Evolutionary conservation across 2,329 filamentous ascomycete species (phyloP).

Genomic region (Epichloe gansuensis): DNA sequence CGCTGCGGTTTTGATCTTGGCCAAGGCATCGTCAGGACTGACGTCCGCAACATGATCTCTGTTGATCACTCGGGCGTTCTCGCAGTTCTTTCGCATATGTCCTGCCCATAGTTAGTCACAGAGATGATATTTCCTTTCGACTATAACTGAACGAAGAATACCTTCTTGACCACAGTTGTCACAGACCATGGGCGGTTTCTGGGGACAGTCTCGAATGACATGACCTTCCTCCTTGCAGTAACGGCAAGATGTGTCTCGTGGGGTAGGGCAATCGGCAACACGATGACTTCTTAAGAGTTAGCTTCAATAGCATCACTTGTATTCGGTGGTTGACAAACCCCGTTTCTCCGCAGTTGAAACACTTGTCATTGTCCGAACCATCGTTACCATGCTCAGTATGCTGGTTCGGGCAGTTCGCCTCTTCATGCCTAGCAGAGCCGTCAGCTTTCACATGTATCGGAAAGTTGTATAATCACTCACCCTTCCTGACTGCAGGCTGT

Average conservation of each 20-base stretch:
- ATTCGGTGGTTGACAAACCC: constrained; percentile 15
- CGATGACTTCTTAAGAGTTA: constrained; percentile 14
- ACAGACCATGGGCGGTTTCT: constrained; percentile 42
- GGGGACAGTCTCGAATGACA: constrained; percentile 48
- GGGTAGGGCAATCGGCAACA: constrained; percentile 23
- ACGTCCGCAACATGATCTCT: constrained; percentile 36
- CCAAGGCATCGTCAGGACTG: constrained; percentile 44
- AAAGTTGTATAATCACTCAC: background rate
- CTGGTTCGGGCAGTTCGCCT: constrained; percentile 5
- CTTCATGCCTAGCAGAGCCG: constrained; percentile 3
- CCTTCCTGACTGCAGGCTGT: constrained; percentile 6
- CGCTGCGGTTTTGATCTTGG: constrained; percentile 38
- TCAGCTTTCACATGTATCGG: background rate
- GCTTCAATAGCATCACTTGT: background rate
- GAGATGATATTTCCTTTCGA: background rate
- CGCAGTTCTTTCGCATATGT: constrained; percentile 43
- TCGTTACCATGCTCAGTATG: background rate
- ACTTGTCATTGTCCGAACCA: constrained; percentile 17
- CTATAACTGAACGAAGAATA: constrained; percentile 13
- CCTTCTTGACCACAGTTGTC: constrained; percentile 50
- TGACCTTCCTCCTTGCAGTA: constrained; percentile 40
- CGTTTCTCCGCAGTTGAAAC: constrained; percentile 24
- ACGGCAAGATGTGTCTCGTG: constrained; percentile 22
- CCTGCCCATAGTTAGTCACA: constrained; percentile 25
- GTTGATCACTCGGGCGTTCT: constrained; percentile 45